Percentiles rank a stretch among this genome's conserved stretches.
Evolutionary conservation across 1,284 basidiomycete species (phyloP).

Genomic region (Caloboletus inedulis): DNA sequence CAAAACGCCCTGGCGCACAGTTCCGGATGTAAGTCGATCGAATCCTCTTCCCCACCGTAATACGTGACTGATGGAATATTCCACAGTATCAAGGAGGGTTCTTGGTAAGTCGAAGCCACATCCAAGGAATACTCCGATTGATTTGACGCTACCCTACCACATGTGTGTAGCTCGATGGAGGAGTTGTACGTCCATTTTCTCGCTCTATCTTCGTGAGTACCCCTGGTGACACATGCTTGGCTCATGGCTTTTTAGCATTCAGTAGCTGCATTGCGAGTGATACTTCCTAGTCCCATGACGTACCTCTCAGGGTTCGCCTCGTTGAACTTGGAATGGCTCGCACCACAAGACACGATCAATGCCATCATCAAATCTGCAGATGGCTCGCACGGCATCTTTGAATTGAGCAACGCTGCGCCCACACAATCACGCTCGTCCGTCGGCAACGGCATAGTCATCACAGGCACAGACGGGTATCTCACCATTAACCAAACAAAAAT

Average conservation of each 20-base stretch:
- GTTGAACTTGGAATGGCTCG: conserved; percentile 65
- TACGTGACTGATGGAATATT: background rate
- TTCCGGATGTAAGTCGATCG: conserved; percentile 62
- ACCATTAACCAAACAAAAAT: conserved; percentile 39
- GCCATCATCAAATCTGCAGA: conserved; percentile 50
- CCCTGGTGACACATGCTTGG: background rate
- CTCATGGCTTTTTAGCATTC: conserved; percentile 52
- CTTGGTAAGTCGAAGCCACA: conserved; percentile 43
- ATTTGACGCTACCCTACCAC: background rate
- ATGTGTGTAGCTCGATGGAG: conserved; percentile 55
- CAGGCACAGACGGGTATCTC: conserved; percentile 60
- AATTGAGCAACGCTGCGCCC: conserved; percentile 58
- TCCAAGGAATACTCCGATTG: background rate
- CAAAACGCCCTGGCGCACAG: conserved; percentile 77
- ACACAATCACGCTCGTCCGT: conserved; percentile 39
- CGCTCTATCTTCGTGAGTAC: background rate
- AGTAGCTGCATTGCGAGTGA: conserved; percentile 55
- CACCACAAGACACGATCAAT: conserved; percentile 74
- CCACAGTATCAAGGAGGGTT: conserved; percentile 79
- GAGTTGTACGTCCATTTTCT: conserved; percentile 50
- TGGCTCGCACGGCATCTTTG: conserved; percentile 56
- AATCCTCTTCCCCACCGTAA: background rate
- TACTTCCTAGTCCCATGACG: conserved; percentile 54
- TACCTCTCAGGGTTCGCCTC: conserved; percentile 63
- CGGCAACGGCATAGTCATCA: conserved; percentile 48